Evolutionary conservation across 2,329 filamentous ascomycete genomes (phyloP), one percentile per base, ranked within the genome.

Genomic region (Remersonia thermophila): DNA sequence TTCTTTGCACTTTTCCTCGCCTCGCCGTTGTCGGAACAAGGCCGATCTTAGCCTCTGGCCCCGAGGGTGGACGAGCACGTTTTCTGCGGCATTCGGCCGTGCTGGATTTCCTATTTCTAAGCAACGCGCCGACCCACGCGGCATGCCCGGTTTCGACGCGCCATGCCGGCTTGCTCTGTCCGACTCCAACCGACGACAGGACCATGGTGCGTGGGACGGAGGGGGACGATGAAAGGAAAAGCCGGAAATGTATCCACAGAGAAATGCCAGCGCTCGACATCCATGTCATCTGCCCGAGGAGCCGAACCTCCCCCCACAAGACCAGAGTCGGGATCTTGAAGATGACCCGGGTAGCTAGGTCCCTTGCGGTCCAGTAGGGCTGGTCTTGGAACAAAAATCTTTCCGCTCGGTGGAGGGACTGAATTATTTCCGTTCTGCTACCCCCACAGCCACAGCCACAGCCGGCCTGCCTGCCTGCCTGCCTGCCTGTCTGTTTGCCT

Each of bases 71-170:
- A 5, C 20, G 27, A 8, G 40, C 40, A 42, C 40, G 40, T 42
- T 42, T 42, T 42, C 34, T 35, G 40, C 34, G 36, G 40, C 36
- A 27, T 35, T 27, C 25, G 15, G 13, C 13, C 30, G 9, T 13
- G 8, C 10, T 7, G 20, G n/a, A 28, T 30, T 23, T 23, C 20
- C 20, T 30, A 42, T 42, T 38, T 39, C 36, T 42, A 42, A 42
- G 25, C 40, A 42, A 25, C 20, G 9, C 25, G 4, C 17, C 14
- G 28, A 30, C 32, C 35, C 39, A 35, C 32, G 27, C 17, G 34
- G n/a, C 9, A 8, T 27, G 27, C n/a, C 14, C 32, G 17, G 13
- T 17, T 33, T 23, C 20, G 20, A 23, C 14, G 9, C 20, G 20
- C 20, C 5, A 5, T 23, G 20, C 5, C 20, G 20, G 20, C 16